These are phyloP conservation scores for Primulina huaijiensis DNA, from an alignment of 257 asterid genomes.

Conservation along the genomic window DNA sequence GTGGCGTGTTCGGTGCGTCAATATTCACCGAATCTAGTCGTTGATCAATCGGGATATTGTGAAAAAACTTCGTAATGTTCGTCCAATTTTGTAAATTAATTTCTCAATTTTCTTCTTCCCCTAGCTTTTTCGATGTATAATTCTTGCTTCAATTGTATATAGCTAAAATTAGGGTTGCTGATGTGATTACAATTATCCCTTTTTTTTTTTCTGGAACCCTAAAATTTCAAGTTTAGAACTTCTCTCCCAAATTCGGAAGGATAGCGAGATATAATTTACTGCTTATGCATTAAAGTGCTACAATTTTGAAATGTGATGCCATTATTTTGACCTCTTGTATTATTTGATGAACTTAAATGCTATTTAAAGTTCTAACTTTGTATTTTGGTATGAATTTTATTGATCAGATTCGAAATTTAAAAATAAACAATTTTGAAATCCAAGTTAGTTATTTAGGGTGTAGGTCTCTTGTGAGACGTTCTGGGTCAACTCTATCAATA, in stretches of 20 bases:
- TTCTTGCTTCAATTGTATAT: not conserved
- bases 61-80: not conserved
- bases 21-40: conserved; percentile 29
- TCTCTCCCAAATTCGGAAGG: not conserved
- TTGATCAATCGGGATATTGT: conserved; percentile 14
- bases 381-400: not conserved
- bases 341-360: not conserved
- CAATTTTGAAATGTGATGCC: not conserved
- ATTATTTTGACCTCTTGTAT: not conserved
- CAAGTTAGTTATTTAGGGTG: too few relatives aligned
- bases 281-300: not conserved
- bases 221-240: not conserved
- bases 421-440: not conserved
- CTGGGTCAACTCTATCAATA: too few relatives aligned
- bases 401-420: too few relatives aligned
- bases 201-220: not conserved
- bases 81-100: not conserved
- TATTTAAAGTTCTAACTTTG: not conserved
- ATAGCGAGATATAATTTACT: too few relatives aligned
- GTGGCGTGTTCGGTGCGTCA: conserved; percentile 68
- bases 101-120: not conserved
- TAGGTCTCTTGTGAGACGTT: too few relatives aligned
- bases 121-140: not conserved
- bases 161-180: not conserved
- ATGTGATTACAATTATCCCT: not conserved